Evolutionary conservation across 2,329 filamentous ascomycete species (phyloP), one percentile per base, ranked within the genome.

Genomic region (Penicillium sp.): DNA sequence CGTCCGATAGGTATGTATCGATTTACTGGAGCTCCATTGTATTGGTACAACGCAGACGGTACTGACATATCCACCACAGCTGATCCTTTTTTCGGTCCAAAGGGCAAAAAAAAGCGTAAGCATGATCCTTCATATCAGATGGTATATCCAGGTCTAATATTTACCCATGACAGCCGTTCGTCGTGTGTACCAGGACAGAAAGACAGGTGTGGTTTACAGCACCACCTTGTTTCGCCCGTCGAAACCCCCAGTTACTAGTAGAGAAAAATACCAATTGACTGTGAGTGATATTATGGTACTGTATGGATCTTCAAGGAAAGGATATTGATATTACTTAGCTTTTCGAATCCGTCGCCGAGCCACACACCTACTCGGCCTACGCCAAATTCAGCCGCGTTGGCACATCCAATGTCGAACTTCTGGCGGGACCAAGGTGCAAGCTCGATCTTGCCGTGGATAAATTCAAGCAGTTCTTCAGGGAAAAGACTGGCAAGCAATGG

Each of bases 131-230:
- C 31, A 26, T 29, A 22, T 29, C 24, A 31, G 4, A 9, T 29
- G 8, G 10, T 20, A 29, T 9, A 31, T 29, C 4, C 24, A n/a
- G 11, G 16, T 22, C 38, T 50, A 43, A 39, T n/a, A 31, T 8
- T 45, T 18, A 38, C 13, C 18, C 13, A 29, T 32, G 8, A 26
- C 8, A 55, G 47, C 40, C 9, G 40, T 45, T 7, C 53, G 47
- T 66, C 85, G 85, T 57, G 71, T 89, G 58, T 91, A 88, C 71
- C 74, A 72, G 18, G 89, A 94, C 68, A 53, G 65, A 3, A 81
- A 44, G 14, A 66, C 81, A 0, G 82, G 80, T 46, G 89, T 90
- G 68, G 71, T 76, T 4, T 91, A 90, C 72, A 79, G 86, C 52
- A 74, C 89, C 55, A 78, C 79, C 0, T 94, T 14, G 79, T 80